Evolutionary conservation across 1,284 basidiomycete genomes (phyloP).

Genomic region (Gomphus bonarii): DNA sequence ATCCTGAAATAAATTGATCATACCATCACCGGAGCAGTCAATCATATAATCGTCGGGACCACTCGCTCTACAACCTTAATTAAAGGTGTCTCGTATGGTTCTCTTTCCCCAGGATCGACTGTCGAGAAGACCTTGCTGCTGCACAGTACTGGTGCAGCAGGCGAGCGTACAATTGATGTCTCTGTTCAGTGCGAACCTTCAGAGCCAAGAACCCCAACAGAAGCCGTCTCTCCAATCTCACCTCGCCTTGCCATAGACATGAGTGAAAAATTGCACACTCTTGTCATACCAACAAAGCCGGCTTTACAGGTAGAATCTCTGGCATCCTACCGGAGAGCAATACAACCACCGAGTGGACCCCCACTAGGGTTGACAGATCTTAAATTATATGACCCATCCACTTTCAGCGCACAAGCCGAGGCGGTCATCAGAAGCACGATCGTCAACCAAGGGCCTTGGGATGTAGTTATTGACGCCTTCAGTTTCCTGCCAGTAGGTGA

Average conservation of each 20-base stretch:
- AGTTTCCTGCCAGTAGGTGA: neutral
- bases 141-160: constrained; percentile 44
- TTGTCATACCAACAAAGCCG: constrained; percentile 46
- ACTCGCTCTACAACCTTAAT: constrained; percentile 59
- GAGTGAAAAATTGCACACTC: constrained; percentile 53
- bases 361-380: constrained; percentile 38
- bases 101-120: constrained; percentile 43
- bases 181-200: constrained; percentile 40
- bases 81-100: constrained; percentile 60
- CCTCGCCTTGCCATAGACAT: constrained; percentile 16
- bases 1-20: constrained; percentile 1
- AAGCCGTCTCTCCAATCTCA: constrained; percentile 16
- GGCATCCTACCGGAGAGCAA: constrained; percentile 36
- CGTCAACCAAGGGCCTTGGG: constrained; percentile 41
- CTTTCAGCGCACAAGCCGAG: constrained; percentile 27
- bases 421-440: constrained; percentile 43
- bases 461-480: constrained; percentile 35
- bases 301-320: constrained; percentile 43
- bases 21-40: constrained; percentile 31
- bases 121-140: constrained; percentile 51
- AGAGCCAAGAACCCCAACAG: constrained; percentile 27
- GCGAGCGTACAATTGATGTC: constrained; percentile 62
- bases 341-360: constrained; percentile 21
- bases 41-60: constrained; percentile 49
- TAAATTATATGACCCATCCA: constrained; percentile 35